Conservation (phyloP, 75 land plant species). For the Pinus tabuliformis region DNA sequence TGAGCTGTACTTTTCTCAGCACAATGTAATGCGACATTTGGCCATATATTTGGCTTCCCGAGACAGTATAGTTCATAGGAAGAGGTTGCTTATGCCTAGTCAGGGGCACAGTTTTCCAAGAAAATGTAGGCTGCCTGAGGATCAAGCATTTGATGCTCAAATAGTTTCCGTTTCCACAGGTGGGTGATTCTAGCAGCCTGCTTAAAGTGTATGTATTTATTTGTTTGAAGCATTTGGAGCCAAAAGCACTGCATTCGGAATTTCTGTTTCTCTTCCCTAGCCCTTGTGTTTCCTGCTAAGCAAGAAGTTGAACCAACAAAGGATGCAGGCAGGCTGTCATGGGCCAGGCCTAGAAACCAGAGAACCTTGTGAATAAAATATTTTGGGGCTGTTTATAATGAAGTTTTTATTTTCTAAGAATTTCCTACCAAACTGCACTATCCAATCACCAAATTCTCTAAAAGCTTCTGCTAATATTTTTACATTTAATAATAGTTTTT, state of each 20-base stretch:
- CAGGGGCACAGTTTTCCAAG: conserved; percentile 41
- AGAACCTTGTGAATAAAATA: too few relatives aligned
- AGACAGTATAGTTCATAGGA: conserved; percentile 20
- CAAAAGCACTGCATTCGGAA: too few relatives aligned
- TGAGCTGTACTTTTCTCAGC: conserved; percentile 53
- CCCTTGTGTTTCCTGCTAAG: too few relatives aligned
- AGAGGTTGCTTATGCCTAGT: conserved; percentile 47
- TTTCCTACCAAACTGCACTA: too few relatives aligned
- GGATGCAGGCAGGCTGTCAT: neutral
- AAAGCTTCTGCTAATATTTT: too few relatives aligned
- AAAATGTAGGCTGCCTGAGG: conserved; percentile 35
- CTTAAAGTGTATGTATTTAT: neutral
- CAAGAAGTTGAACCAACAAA: neutral
- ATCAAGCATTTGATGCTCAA: conserved; percentile 42
- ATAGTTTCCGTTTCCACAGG: conserved; percentile 66
- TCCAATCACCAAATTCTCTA: too few relatives aligned
- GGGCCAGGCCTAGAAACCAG: too few relatives aligned
- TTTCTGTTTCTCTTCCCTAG: neutral
- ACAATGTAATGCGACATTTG: conserved; percentile 59
- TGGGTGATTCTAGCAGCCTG: neutral
- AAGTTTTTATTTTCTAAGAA: too few relatives aligned
- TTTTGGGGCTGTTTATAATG: too few relatives aligned
- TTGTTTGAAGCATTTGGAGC: neutral
- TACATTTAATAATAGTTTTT: too few relatives aligned
- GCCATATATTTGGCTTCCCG: conserved; percentile 34